Conservation (phyloP, 139 green algal species). For the Picochlorum sp. region DNA sequence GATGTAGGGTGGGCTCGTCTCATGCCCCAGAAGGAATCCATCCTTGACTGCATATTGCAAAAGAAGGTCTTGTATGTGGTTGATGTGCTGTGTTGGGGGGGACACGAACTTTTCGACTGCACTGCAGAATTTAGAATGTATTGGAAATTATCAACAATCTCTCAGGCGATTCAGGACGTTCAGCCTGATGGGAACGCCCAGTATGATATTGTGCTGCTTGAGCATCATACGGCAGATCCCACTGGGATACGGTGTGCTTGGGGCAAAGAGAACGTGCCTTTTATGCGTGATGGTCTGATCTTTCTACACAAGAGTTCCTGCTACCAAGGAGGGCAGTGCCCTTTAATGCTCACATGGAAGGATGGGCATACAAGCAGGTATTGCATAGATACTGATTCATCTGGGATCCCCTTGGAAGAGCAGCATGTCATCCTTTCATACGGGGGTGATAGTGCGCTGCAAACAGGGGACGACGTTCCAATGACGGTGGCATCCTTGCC, state of each 20-base stretch:
- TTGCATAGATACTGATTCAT: constrained; percentile 54
- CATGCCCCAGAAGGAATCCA: constrained; percentile 36
- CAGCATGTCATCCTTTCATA: constrained; percentile 57
- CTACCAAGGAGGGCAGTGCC: constrained; percentile 57
- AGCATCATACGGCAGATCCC: constrained; percentile 14
- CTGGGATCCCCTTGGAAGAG: constrained; percentile 9
- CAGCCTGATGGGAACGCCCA: background rate
- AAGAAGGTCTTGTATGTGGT: background rate
- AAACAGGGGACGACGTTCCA: constrained; percentile 64
- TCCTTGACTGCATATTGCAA: constrained; percentile 85
- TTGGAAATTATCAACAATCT: constrained; percentile 60
- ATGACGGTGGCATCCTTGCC: constrained; percentile 60
- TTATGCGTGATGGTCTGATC: constrained; percentile 66
- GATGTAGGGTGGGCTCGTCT: background rate
- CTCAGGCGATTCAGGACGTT: constrained; percentile 26
- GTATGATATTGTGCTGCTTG: constrained; percentile 24
- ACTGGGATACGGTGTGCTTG: constrained; percentile 38
- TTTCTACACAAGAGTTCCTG: constrained; percentile 69
- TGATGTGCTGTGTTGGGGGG: constrained; percentile 85
- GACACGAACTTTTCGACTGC: constrained; percentile 71
- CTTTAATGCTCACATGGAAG: constrained; percentile 87
- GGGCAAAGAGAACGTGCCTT: constrained; percentile 21
- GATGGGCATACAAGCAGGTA: constrained; percentile 65
- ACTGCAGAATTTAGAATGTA: constrained; percentile 74
- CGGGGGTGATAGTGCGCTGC: constrained; percentile 33